Evolutionary conservation across 2,329 filamentous ascomycete genomes (phyloP).

Genomic region (Fusarium albosuccineum): DNA sequence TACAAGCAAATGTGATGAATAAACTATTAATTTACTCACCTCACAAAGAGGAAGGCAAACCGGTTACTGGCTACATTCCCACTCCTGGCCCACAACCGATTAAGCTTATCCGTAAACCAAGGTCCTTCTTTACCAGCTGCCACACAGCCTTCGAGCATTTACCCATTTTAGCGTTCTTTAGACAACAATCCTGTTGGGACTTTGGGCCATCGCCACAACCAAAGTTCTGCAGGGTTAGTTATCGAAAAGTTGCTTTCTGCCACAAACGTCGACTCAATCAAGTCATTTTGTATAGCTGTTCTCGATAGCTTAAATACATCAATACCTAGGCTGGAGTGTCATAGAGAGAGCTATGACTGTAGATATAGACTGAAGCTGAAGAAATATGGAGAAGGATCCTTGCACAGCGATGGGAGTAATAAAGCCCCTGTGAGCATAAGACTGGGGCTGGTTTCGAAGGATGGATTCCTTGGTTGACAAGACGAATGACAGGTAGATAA

Average conservation of each 20-base stretch:
- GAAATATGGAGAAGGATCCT: background rate
- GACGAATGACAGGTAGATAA: background rate
- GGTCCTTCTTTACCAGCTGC: slow-evolving; percentile 1
- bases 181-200: background rate
- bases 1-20: background rate
- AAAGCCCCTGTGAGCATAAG: background rate
- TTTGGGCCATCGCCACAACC: slow-evolving; percentile 3
- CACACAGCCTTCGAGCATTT: background rate
- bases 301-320: background rate
- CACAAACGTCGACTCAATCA: background rate
- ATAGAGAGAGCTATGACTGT: background rate
- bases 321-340: background rate
- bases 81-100: background rate
- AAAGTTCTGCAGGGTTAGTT: background rate
- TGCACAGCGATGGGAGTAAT: background rate
- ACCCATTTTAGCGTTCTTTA: background rate
- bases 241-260: background rate
- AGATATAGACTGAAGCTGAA: background rate
- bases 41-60: background rate
- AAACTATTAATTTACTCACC: background rate
- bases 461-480: background rate
- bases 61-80: background rate
- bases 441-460: background rate
- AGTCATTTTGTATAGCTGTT: background rate
- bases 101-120: background rate